Percentiles rank a stretch among this genome's conserved stretches.
phyloP scores from a whole-genome alignment of 1,284 basidiomycete genomes.

The Afroboletus lepidellus region DNA sequence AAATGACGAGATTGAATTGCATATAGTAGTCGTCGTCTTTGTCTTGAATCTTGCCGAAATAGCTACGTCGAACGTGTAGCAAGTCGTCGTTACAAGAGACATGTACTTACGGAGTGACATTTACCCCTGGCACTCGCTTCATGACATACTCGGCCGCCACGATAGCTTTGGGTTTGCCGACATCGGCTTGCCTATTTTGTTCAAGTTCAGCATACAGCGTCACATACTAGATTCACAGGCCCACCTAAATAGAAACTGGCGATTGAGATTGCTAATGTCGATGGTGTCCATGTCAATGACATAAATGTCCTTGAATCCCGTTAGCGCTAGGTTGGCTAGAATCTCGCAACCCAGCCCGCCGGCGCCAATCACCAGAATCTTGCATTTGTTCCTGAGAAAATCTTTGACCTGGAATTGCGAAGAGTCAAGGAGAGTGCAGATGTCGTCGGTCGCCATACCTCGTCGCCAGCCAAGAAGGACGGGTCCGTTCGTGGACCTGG shows the following conservation, averaged over 20 bases:
- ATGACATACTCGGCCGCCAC: slow-evolving; percentile 95
- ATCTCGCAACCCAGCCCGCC: slow-evolving; percentile 96
- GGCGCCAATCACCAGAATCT: slow-evolving; percentile 96
- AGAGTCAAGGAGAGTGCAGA: neutral
- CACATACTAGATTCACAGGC: slow-evolving; percentile 18
- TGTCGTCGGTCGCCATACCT: slow-evolving; percentile 44
- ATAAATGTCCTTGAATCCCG: slow-evolving; percentile 97
- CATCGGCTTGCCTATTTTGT: slow-evolving; percentile 75
- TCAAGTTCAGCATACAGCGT: neutral
- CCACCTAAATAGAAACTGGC: slow-evolving; percentile 96
- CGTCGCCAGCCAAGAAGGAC: slow-evolving; percentile 70
- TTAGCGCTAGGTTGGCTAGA: slow-evolving; percentile 87
- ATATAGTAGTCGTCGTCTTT: slow-evolving; percentile 95
- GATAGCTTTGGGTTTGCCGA: slow-evolving; percentile 91
- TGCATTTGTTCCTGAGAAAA: slow-evolving; percentile 82
- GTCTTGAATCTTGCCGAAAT: slow-evolving; percentile 98
- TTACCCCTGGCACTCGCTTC: slow-evolving; percentile 90
- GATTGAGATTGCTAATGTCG: slow-evolving; percentile 97
- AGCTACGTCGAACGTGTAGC: slow-evolving; percentile 49
- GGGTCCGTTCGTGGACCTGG: slow-evolving; percentile 81
- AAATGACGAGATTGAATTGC: slow-evolving; percentile 96
- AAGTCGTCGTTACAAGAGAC: neutral
- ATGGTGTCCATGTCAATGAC: slow-evolving; percentile 99
- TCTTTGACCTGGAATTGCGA: slow-evolving; percentile 69
- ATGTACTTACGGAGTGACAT: slow-evolving; percentile 82